phyloP scores from a whole-genome alignment of 176 grass and related monocot species.

The Carex parvula region DNA sequence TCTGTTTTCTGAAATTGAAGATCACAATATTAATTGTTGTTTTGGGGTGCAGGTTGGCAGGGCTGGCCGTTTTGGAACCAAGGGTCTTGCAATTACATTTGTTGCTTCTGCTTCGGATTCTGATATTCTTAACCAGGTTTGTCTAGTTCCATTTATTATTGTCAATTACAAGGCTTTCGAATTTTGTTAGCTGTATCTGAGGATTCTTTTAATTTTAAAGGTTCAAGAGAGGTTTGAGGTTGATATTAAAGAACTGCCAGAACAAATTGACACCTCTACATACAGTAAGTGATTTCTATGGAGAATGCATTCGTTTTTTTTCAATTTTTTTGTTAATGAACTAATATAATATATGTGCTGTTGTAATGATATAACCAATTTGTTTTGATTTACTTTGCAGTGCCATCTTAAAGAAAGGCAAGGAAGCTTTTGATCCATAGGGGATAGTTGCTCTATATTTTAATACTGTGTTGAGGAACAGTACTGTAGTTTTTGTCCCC shows the following conservation, averaged over 20 bases:
- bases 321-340: neutral
- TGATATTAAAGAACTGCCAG: conserved; percentile 94
- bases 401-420: conserved; percentile 15
- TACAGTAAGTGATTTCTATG: conserved; percentile 66
- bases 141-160: neutral
- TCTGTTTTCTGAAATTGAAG: neutral
- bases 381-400: conserved; percentile 5
- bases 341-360: neutral
- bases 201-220: conserved; percentile 24
- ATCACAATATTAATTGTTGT: neutral
- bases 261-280: conserved; percentile 95
- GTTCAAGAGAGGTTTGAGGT: conserved; percentile 99
- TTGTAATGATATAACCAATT: neutral
- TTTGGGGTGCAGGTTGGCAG: conserved; percentile 57
- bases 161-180: neutral
- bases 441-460: neutral
- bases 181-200: neutral
- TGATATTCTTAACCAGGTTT: conserved; percentile 88
- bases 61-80: conserved; percentile 89
- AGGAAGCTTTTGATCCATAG: neutral
- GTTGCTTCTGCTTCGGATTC: conserved; percentile 92
- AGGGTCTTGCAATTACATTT: conserved; percentile 97
- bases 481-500: neutral
- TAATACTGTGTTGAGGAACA: neutral
- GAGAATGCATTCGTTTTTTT: neutral